A percentile compares a stretch with the other conserved stretches of the same genome.
Conservation (phyloP, 306 rosid genomes). For the Vachellia pachyceras region DNA sequence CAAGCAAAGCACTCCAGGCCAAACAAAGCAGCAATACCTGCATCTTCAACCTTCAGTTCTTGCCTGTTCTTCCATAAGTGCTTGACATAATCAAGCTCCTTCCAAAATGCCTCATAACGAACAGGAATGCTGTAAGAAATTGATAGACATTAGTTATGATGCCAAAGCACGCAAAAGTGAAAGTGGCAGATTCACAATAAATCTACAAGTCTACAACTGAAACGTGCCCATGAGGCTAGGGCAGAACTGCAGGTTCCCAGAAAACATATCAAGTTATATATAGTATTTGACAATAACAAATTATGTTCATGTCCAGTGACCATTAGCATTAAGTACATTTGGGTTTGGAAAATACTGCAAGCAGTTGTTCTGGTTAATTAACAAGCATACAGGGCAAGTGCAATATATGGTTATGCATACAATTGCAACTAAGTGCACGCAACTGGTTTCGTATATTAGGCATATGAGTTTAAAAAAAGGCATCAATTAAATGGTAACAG, state of each 20-base stretch:
- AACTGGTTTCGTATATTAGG: not conserved
- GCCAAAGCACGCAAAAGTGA: not conserved
- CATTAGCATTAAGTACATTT: not conserved
- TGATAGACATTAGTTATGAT: slow-evolving; percentile 20
- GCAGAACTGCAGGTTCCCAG: slow-evolving; percentile 4
- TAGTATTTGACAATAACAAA: not conserved
- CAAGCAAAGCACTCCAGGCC: slow-evolving; percentile 90
- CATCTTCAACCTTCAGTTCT: slow-evolving; percentile 91
- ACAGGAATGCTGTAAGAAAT: slow-evolving; percentile 72
- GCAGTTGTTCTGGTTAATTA: slow-evolving; percentile 3
- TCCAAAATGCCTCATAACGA: slow-evolving; percentile 69
- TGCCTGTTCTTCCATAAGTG: slow-evolving; percentile 78
- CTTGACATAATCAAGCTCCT: slow-evolving; percentile 85
- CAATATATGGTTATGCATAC: not conserved
- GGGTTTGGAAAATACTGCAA: not conserved
- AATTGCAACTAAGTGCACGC: not conserved
- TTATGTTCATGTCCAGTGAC: not conserved
- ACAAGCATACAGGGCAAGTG: slow-evolving; percentile 1
- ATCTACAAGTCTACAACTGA: not conserved
- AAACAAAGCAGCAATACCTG: slow-evolving; percentile 85
- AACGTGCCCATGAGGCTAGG: not conserved
- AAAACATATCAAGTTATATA: not conserved
- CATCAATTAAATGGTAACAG: not conserved
- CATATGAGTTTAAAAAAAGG: not conserved
- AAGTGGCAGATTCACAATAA: not conserved